Evolutionary conservation across 177 flowering plant genomes (phyloP).

Genomic region (Vitis hybrid): DNA sequence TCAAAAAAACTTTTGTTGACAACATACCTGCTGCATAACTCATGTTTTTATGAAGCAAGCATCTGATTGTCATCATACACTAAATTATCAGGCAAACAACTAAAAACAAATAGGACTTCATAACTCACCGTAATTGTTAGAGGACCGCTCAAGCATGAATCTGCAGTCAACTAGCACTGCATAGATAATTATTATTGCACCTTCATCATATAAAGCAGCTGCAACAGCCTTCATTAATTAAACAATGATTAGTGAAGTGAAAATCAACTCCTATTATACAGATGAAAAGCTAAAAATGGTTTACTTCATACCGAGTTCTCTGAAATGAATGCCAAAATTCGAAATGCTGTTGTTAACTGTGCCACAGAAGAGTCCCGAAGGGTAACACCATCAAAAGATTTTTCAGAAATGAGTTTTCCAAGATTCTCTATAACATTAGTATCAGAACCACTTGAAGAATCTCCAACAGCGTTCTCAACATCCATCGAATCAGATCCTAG

Average conservation of each 20-base stretch:
- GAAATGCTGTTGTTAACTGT: constrained; percentile 84
- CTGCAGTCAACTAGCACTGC: constrained; percentile 74
- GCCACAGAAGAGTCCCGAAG: constrained; percentile 88
- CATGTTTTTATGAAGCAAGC: not conserved
- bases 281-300: not conserved
- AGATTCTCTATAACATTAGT: constrained; percentile 75
- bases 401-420: constrained; percentile 76
- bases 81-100: not conserved
- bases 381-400: constrained; percentile 70
- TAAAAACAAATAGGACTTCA: not conserved
- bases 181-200: constrained; percentile 74
- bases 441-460: constrained; percentile 62
- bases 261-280: not conserved
- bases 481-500: constrained; percentile 81
- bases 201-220: constrained; percentile 86
- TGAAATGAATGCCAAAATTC: constrained; percentile 87
- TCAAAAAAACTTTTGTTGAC: too few relatives aligned
- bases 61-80: not conserved
- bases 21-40: not conserved
- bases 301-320: constrained; percentile 70
- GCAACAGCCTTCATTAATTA: constrained; percentile 67
- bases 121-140: constrained; percentile 83
- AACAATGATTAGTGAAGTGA: constrained; percentile 16
- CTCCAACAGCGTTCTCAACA: constrained; percentile 77
- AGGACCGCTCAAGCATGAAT: constrained; percentile 89